phyloP scores from a whole-genome alignment of 495 filamentous ascomycete genomes.

The Monascus purpureus region DNA sequence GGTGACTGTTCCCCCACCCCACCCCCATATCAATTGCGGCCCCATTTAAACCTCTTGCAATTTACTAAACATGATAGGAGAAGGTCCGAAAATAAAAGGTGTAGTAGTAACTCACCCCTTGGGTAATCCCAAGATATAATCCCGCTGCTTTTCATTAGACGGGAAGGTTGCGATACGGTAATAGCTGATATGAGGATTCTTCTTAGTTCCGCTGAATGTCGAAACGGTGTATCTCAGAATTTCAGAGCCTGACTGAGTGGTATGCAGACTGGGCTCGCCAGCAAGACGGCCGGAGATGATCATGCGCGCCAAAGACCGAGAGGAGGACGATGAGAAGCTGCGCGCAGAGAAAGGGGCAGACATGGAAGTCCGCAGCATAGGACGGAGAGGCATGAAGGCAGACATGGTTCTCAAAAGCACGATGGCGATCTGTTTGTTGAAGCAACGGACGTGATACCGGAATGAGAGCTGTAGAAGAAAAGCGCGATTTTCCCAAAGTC shows the following conservation, averaged over 20 bases:
- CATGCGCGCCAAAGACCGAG: slow-evolving; percentile 39
- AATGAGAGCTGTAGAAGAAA: too few relatives aligned
- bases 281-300: slow-evolving; percentile 67
- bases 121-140: slow-evolving; percentile 47
- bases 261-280: slow-evolving; percentile 49
- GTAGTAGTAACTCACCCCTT: too few relatives aligned
- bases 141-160: slow-evolving; percentile 43
- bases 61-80: too few relatives aligned
- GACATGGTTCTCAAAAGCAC: slow-evolving; percentile 22
- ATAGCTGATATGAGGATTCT: slow-evolving; percentile 60
- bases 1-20: too few relatives aligned
- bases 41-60: too few relatives aligned
- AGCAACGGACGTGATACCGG: too few relatives aligned
- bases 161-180: slow-evolving; percentile 57
- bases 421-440: slow-evolving; percentile 14
- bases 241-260: slow-evolving; percentile 52
- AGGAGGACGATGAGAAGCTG: slow-evolving; percentile 40
- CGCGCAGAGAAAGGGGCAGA: slow-evolving; percentile 34
- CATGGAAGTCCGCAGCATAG: slow-evolving; percentile 16
- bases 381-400: slow-evolving; percentile 34
- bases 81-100: too few relatives aligned
- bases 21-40: too few relatives aligned
- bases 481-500: too few relatives aligned
- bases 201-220: slow-evolving; percentile 37
- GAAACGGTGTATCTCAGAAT: slow-evolving; percentile 55